Evolutionary conservation across 306 rosid genomes (phyloP).

Genomic region (Acacia crassicarpa): DNA sequence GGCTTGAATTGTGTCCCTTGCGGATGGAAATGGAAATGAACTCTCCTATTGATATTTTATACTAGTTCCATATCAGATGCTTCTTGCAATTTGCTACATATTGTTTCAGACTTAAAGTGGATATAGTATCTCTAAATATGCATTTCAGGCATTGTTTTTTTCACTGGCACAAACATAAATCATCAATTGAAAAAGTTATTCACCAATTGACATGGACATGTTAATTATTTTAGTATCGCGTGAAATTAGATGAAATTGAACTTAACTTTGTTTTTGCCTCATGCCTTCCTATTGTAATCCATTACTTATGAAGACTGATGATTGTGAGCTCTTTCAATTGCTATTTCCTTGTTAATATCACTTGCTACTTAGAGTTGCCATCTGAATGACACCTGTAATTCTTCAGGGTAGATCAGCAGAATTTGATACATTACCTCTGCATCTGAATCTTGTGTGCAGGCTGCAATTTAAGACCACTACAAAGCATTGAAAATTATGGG

Average conservation of each 20-base stretch:
- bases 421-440: too few species aligned
- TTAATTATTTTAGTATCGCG: background rate
- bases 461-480: too few species aligned
- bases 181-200: background rate
- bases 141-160: slow-evolving; percentile 9
- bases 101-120: slow-evolving; percentile 15
- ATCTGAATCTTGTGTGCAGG: too few species aligned
- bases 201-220: background rate
- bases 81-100: background rate
- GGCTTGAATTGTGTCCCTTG: slow-evolving; percentile 30
- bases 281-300: background rate
- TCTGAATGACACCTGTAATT: background rate
- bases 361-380: background rate
- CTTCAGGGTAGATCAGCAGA: background rate
- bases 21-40: slow-evolving; percentile 4
- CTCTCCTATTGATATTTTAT: slow-evolving; percentile 11
- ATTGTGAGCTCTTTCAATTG: background rate
- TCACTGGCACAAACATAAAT: background rate
- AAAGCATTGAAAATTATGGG: too few species aligned
- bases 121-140: background rate
- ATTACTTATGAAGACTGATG: background rate
- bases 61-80: slow-evolving; percentile 10
- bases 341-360: background rate
- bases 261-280: background rate
- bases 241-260: background rate